phyloP scores from a whole-genome alignment of 495 filamentous ascomycete genomes.

The Emericellopsis terricola region DNA sequence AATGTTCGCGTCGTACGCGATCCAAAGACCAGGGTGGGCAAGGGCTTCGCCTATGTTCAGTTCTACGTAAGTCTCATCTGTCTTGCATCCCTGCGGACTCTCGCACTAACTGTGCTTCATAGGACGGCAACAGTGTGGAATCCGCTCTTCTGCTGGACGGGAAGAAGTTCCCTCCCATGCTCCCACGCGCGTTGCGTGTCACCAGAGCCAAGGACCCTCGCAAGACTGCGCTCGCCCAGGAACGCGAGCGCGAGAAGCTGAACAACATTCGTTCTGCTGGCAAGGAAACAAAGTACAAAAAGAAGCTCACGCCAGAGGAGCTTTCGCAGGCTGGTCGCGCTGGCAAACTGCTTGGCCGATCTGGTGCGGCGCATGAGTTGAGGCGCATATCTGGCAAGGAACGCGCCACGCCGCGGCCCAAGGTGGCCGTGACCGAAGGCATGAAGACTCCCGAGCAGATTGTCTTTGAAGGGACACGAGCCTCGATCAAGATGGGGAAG shows the following conservation, averaged over 20 bases:
- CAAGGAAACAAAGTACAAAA: constrained; percentile 31
- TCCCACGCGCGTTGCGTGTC: constrained; percentile 77
- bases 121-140: constrained; percentile 77
- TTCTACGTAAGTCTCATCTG: constrained; percentile 39
- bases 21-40: constrained; percentile 74
- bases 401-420: constrained; percentile 3
- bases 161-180: constrained; percentile 83
- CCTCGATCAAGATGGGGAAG: constrained; percentile 43
- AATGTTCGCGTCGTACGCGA: constrained; percentile 90
- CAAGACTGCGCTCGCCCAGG: constrained; percentile 40
- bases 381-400: constrained; percentile 10
- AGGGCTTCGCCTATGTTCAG: constrained; percentile 96
- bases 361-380: constrained; percentile 46
- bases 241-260: constrained; percentile 7
- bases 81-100: constrained; percentile 1
- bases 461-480: constrained; percentile 83
- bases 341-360: constrained; percentile 62
- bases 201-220: constrained; percentile 60
- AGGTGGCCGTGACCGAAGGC: constrained; percentile 6
- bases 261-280: neutral
- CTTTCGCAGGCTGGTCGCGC: constrained; percentile 65
- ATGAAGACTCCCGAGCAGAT: constrained; percentile 44
- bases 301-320: constrained; percentile 45
- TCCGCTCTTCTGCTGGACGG: constrained; percentile 68
- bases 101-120: neutral